These are phyloP conservation scores for Oryza coarctata DNA, from an alignment of 176 grass and related monocot genomes.

Conservation along the genomic window DNA sequence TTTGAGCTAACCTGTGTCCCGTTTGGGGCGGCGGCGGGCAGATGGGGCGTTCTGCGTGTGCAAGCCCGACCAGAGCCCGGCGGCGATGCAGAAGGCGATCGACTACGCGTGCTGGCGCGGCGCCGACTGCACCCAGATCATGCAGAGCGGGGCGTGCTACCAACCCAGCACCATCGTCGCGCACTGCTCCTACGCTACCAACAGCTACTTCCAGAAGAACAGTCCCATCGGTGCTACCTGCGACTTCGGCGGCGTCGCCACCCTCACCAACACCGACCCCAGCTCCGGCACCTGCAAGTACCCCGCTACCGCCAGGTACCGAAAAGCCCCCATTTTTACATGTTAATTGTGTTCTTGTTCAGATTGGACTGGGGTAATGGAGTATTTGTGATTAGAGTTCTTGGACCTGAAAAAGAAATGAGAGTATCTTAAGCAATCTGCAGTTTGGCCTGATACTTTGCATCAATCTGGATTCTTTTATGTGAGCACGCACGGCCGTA, in stretches of 20 bases:
- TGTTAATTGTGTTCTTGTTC: neutral
- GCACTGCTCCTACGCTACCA: conserved; percentile 78
- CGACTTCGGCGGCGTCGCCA: conserved; percentile 68
- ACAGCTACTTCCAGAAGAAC: conserved; percentile 81
- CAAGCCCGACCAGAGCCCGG: conserved; percentile 30
- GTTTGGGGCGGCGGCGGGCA: neutral
- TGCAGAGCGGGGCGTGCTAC: conserved; percentile 45
- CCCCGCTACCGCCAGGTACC: conserved; percentile 28
- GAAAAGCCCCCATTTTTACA: neutral
- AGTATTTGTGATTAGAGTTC: neutral
- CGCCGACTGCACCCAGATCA: conserved; percentile 67
- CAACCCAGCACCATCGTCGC: conserved; percentile 39
- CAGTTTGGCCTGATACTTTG: neutral
- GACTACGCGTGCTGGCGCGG: conserved; percentile 88
- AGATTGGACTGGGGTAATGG: neutral
- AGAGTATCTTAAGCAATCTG: conserved; percentile 16
- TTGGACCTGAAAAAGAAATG: conserved; percentile 17
- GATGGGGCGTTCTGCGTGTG: conserved; percentile 87
- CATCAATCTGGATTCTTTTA: neutral
- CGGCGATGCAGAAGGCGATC: conserved; percentile 63
- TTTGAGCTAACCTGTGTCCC: neutral
- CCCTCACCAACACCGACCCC: conserved; percentile 42
- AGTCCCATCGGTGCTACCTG: conserved; percentile 42
- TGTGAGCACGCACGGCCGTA: neutral
- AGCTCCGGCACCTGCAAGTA: conserved; percentile 54